Base-by-base conservation (phyloP, 2,329 filamentous ascomycete genomes). In the Pyricularia grisea region DNA sequence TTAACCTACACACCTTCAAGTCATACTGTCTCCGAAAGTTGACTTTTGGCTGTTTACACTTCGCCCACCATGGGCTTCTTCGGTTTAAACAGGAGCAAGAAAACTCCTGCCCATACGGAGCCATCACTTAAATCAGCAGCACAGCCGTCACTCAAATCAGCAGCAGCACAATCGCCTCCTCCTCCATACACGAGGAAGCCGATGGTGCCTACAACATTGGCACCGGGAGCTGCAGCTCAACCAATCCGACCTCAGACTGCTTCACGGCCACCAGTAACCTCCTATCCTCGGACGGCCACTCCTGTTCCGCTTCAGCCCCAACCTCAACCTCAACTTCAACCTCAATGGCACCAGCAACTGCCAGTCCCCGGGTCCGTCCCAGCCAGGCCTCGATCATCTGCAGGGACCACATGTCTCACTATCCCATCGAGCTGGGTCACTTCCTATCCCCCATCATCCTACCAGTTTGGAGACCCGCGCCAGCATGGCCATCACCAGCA, bases 371-470 rank as follows among this genome's bases (percentile, higher is more conserved):
- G 74, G 9, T 73, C 75, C 17, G 73, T 75, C 23, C 73, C 73
- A 36, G 64, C 74, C 55, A 73, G 75, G 27, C 69, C 72, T 2
- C 72, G 73, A 23, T 76, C 74, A 73, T 69, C 70, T 28, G 60
- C 60, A 17, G 60, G 60, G 5, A 63, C 60, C 10, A 28, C 60
- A 9, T 63, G 60, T 27, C 60, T 28, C 25, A 63, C 60, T 11
- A 28, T 63, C 60, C 60, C 60, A 14, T 63, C 60, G 11, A 63
- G 25, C 9, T 67, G 30, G 33, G 25, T 55, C 20, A 66, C 65
- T n/a, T 63, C 60, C 14, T 63, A 63, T 28, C 74, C 75, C 20
- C 69, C 71, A 65, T 73, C 73, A 27, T 76, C 76, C 63, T 75
- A 76, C 33, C 76, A 75, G 5, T 63, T n/a, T 28, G n/a, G 58